Conservation (phyloP, 768 basidiomycete genomes). For the Termitomyces sp. region DNA sequence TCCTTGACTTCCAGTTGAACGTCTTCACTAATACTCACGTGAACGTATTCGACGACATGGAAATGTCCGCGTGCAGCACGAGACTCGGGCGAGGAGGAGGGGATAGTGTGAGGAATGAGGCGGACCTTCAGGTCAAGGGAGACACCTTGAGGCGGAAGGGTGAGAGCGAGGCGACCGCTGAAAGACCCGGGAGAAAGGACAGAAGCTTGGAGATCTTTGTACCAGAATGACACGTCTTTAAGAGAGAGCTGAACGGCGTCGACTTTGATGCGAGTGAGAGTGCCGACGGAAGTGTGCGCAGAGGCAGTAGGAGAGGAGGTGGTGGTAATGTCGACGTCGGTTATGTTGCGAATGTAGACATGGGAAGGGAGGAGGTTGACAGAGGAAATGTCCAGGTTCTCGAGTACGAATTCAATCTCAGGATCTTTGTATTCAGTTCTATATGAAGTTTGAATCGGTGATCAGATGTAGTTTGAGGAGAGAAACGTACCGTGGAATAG, state of each 20-base stretch:
- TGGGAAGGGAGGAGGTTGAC: constrained; percentile 65
- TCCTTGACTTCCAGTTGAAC: constrained; percentile 49
- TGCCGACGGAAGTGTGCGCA: constrained; percentile 47
- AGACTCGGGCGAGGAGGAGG: constrained; percentile 27
- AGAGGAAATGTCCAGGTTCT: constrained; percentile 66
- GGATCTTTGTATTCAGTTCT: constrained; percentile 70
- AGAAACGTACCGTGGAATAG: constrained; percentile 51
- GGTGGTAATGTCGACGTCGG: constrained; percentile 43
- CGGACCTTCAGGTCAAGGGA: constrained; percentile 65
- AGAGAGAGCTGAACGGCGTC: constrained; percentile 62
- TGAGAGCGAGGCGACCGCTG: constrained; percentile 57
- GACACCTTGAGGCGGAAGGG: constrained; percentile 60
- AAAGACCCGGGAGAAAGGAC: constrained; percentile 48
- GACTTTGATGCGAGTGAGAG: constrained; percentile 58
- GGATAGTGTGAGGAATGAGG: constrained; percentile 45
- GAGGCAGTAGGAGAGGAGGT: constrained; percentile 27
- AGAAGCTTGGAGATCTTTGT: constrained; percentile 52
- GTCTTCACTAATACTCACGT: constrained; percentile 51
- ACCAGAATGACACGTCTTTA: constrained; percentile 69
- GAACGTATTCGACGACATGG: constrained; percentile 51
- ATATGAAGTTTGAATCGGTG: too few relatives aligned
- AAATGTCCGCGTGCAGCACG: constrained; percentile 43
- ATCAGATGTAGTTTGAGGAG: not conserved
- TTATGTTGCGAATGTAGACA: constrained; percentile 68
- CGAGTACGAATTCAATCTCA: constrained; percentile 68